A percentile compares a stretch with the other conserved stretches of the same genome.
These are phyloP conservation scores for Puccinia brachypodii DNA, from an alignment of 1,284 basidiomycete genomes.

Conservation along the genomic window DNA sequence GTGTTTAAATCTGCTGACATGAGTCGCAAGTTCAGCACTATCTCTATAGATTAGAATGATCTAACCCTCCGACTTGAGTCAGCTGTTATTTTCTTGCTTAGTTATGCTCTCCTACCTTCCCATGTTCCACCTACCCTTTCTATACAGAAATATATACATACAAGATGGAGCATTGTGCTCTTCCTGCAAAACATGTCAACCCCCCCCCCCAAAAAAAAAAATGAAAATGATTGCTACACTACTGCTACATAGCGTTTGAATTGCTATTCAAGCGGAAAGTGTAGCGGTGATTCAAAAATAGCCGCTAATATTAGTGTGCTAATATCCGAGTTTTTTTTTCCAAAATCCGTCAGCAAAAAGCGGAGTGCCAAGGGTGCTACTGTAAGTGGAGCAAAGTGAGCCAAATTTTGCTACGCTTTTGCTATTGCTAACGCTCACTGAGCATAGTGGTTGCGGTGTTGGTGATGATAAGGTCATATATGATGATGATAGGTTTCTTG, in stretches of 20 bases:
- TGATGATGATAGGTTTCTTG: too few relatives aligned
- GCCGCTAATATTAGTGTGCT: not conserved
- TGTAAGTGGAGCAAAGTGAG: not conserved
- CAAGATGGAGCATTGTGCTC: too few relatives aligned
- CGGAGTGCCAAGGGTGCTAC: not conserved
- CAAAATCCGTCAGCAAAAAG: not conserved
- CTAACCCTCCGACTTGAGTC: not conserved
- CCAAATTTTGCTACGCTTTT: not conserved
- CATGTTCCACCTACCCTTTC: too few relatives aligned
- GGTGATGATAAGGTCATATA: too few relatives aligned
- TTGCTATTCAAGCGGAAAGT: not conserved
- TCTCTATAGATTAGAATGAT: not conserved
- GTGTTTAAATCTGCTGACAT: not conserved
- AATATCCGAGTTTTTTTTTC: not conserved
- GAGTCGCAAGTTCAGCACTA: not conserved
- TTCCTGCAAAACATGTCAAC: too few relatives aligned
- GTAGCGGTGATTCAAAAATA: not conserved
- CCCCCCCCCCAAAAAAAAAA: too few relatives aligned
- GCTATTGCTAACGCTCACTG: too few relatives aligned
- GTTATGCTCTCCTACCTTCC: too few relatives aligned
- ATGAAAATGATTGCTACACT: not conserved
- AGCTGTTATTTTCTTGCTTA: not conserved
- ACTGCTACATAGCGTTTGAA: not conserved
- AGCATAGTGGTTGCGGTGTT: not conserved
- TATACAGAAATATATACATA: too few relatives aligned